Evolutionary conservation across 192 early-diverging fungal species (phyloP), one percentile per base, ranked within the genome.

Genomic region (Spizellomyces sp.): DNA sequence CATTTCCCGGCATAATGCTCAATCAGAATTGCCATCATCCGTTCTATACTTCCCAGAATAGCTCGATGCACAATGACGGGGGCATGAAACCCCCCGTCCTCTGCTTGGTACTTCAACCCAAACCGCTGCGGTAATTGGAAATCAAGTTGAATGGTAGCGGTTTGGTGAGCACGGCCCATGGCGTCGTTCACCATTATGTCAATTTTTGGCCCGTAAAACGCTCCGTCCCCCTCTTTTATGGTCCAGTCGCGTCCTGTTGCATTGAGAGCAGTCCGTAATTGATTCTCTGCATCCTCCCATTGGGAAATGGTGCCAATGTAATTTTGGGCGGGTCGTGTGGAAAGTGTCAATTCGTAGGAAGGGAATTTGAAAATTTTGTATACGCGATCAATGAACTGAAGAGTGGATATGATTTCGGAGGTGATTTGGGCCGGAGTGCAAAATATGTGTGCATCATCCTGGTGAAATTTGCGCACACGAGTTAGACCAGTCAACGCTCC

Each of bases 361-460:
- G 86, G 80, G 77, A 98, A 96, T 6, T 81, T 83, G 72, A 98
- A 91, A 46, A 89, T 86, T 7, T 70, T 73, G 73, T 96, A 98
- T 2, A 94, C 90, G 58, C 82, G 79, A 46, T 91, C 81, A 14
- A 98, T 87, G 75, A 98, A 86, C 1, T 80, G 77, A n/a, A 98
- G 76, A 17, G 88, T 91, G 21, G 84, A 77, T 4, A 80, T 76
- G 69, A 98, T 96, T 82, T 98, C 96, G 36, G 79, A 63, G 19
- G 78, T 77, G 59, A 96, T 90, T 75, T 98, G 95, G 5, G 85
- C 83, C 45, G 86, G 84, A 5, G 87, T 83, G 72, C 96, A 98
- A 79, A 98, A 98, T 62, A 98, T 96, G 70, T 98, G 96, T 0
- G 92, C 96, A 73, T 98, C 96, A 69, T 98, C 96, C 80, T 98